Evolutionary conservation across 2,329 filamentous ascomycete genomes (phyloP).

Genomic region (Anthostomella pinea): DNA sequence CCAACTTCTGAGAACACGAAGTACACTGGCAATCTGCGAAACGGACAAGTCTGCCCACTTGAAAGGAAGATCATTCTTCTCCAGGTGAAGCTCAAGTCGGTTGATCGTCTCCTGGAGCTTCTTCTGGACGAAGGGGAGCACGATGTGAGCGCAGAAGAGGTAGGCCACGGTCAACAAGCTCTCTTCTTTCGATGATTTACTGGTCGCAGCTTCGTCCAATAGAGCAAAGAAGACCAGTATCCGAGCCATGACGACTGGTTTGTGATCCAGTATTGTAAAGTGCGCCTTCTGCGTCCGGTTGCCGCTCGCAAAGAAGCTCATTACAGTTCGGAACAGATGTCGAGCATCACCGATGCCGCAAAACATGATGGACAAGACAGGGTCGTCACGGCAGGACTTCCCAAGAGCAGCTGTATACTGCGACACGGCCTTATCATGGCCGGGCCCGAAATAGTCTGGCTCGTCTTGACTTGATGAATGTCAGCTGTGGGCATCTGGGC

Average conservation of each 20-base stretch:
- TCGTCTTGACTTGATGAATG: slow-evolving; percentile 10
- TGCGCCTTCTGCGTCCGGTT: slow-evolving; percentile 12
- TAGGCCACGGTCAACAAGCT: slow-evolving; percentile 7
- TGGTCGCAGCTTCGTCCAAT: slow-evolving; percentile 5
- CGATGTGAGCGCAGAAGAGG: slow-evolving; percentile 13
- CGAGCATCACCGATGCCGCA: slow-evolving; percentile 17
- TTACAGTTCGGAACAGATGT: slow-evolving; percentile 16
- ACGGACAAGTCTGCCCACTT: slow-evolving; percentile 7
- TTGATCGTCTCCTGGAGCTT: slow-evolving; percentile 10
- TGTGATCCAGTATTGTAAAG: slow-evolving; percentile 16
- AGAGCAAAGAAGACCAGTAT: slow-evolving; percentile 14
- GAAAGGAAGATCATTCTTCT: slow-evolving; percentile 9
- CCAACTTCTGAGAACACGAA: not conserved
- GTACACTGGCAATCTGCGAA: slow-evolving; percentile 4
- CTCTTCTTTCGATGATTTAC: not conserved
- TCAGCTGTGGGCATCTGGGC: slow-evolving; percentile 5
- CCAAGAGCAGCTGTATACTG: slow-evolving; percentile 10
- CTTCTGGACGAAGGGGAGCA: slow-evolving; percentile 13
- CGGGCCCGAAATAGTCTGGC: slow-evolving; percentile 9
- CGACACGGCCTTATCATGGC: slow-evolving; percentile 14
- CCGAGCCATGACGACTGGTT: slow-evolving; percentile 14
- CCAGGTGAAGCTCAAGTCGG: slow-evolving; percentile 8
- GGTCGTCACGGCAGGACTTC: slow-evolving; percentile 9
- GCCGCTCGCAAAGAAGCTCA: slow-evolving; percentile 1
- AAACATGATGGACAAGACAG: slow-evolving; percentile 17